A percentile compares a stretch with the other conserved stretches of the same genome.
phyloP scores from a whole-genome alignment of 2,329 filamentous ascomycete species.

The Elsinoe ampelina region DNA sequence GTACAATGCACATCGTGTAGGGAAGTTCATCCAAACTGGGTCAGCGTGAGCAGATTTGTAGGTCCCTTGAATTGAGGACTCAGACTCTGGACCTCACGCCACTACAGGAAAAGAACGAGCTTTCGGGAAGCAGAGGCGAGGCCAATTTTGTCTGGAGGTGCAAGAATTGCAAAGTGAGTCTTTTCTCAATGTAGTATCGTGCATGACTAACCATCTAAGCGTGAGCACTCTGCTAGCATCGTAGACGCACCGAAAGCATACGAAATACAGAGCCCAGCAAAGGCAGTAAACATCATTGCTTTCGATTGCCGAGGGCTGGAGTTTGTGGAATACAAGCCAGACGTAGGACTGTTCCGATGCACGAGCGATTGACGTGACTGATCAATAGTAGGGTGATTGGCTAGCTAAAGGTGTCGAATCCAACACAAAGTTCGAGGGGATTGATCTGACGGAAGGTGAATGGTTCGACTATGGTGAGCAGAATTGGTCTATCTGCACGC shows the following conservation, averaged over 20 bases:
- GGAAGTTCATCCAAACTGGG: constrained; percentile 77
- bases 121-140: constrained; percentile 87
- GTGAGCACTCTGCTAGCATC: constrained; percentile 80
- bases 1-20: constrained; percentile 97
- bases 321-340: constrained; percentile 81
- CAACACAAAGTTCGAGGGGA: constrained; percentile 66
- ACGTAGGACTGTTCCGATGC: constrained; percentile 46
- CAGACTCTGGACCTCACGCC: too few species aligned
- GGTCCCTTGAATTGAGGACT: too few species aligned
- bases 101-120: constrained; percentile 70
- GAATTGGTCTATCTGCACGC: not conserved
- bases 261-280: constrained; percentile 60
- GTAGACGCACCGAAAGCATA: constrained; percentile 65
- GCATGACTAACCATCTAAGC: constrained; percentile 37
- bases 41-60: constrained; percentile 80
- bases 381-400: constrained; percentile 65
- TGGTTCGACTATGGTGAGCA: constrained; percentile 73
- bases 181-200: not conserved
- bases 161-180: constrained; percentile 84
- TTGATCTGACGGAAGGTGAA: constrained; percentile 81
- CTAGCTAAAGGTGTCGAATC: constrained; percentile 74
- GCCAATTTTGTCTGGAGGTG: constrained; percentile 99
- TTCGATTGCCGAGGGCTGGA: constrained; percentile 93
- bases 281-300: constrained; percentile 69
- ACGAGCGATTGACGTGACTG: not conserved